phyloP scores from a whole-genome alignment of 2,329 filamentous ascomycete genomes.

The Septoria linicola region DNA sequence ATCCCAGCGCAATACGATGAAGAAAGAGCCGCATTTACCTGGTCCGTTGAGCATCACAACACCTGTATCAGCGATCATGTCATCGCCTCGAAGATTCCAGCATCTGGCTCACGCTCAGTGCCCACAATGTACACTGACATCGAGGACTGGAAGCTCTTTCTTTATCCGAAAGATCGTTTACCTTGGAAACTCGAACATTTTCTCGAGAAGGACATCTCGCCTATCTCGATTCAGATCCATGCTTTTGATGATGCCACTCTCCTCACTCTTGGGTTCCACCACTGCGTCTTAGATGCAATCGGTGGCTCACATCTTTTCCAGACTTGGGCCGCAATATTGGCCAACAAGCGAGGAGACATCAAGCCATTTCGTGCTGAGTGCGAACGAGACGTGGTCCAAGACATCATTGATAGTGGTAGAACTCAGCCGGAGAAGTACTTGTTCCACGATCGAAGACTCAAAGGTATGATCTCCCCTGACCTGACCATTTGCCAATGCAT shows the following conservation, averaged over 20 bases:
- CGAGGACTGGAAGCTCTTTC: background rate
- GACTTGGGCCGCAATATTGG: background rate
- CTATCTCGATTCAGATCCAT: background rate
- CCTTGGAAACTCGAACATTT: constrained; percentile 1
- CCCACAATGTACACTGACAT: background rate
- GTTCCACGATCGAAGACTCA: background rate
- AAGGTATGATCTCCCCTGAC: background rate
- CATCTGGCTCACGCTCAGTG: background rate
- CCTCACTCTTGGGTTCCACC: background rate
- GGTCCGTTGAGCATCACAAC: background rate
- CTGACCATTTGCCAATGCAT: background rate
- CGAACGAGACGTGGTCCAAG: background rate
- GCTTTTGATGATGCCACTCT: constrained; percentile 1
- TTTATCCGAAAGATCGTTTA: background rate
- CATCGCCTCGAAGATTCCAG: background rate
- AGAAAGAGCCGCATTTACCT: constrained; percentile 1
- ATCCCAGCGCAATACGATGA: constrained; percentile 1
- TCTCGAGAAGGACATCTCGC: background rate
- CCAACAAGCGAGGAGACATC: background rate
- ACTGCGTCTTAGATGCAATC: constrained; percentile 4
- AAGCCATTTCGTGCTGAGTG: background rate
- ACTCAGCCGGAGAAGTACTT: background rate
- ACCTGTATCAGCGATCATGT: background rate
- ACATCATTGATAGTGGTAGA: constrained; percentile 3
- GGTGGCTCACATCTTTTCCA: background rate